These are phyloP conservation scores for Neopestalotiopsis sp. DNA, from an alignment of 2,329 filamentous ascomycete genomes.

Conservation along the genomic window DNA sequence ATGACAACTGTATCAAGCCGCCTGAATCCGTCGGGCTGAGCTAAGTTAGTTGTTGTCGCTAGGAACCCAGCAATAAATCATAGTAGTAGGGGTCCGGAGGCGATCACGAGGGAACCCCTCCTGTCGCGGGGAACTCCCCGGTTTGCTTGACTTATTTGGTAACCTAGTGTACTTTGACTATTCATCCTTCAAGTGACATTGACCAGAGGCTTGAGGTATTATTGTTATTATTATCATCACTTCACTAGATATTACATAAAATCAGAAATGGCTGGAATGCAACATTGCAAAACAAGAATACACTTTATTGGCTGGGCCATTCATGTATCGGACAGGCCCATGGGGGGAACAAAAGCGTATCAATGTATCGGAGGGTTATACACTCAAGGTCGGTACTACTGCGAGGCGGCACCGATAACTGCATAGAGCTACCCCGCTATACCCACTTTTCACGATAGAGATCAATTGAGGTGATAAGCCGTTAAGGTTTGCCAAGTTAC, in stretches of 20 bases:
- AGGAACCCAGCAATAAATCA: neutral
- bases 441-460: conserved; percentile 10
- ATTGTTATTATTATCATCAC: too few relatives aligned
- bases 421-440: conserved; percentile 14
- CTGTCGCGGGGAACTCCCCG: conserved; percentile 16
- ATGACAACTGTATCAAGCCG: conserved; percentile 12
- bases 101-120: conserved; percentile 15
- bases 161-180: too few relatives aligned
- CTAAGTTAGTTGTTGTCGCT: conserved; percentile 9
- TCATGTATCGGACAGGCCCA: neutral
- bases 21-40: conserved; percentile 21
- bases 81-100: conserved; percentile 2
- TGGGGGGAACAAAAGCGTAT: neutral
- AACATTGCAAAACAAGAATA: neutral
- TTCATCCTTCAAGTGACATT: too few relatives aligned
- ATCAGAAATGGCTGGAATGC: neutral
- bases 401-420: neutral
- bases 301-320: neutral
- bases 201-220: too few relatives aligned
- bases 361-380: neutral
- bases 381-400: neutral
- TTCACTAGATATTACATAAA: neutral
- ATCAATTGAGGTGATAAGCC: conserved; percentile 15
- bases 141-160: neutral
- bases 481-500: conserved; percentile 10